A percentile compares a stretch with the other conserved stretches of the same genome.
Evolutionary conservation across 192 early-diverging fungal genomes (phyloP).

Genomic region (Mortierella antarctica): DNA sequence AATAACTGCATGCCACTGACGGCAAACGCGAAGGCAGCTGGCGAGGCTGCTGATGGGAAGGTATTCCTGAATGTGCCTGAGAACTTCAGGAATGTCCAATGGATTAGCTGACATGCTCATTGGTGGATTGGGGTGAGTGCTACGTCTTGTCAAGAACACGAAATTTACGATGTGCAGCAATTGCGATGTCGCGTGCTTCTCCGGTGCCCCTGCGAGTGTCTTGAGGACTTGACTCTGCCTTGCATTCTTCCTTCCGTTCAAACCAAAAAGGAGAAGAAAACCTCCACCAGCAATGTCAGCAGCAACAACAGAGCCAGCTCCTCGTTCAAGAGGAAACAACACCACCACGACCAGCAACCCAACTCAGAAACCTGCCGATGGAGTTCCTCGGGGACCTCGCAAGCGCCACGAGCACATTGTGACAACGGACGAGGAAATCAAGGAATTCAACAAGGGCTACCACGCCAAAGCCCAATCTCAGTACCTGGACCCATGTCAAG

Average conservation of each 20-base stretch:
- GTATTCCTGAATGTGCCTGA: no score
- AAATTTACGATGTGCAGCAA: no score
- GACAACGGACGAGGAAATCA: constrained; percentile 47
- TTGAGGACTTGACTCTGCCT: background rate
- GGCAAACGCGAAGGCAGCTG: no score
- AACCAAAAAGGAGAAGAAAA: background rate
- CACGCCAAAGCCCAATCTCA: constrained; percentile 61
- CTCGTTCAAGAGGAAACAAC: constrained; percentile 9
- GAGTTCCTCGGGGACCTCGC: constrained; percentile 10
- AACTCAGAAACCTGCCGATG: background rate
- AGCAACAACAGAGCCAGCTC: background rate
- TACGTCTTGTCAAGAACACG: no score
- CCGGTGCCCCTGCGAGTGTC: no score
- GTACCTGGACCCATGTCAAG: constrained; percentile 64
- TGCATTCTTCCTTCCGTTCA: background rate
- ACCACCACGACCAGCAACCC: constrained; percentile 5
- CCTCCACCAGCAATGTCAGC: constrained; percentile 5
- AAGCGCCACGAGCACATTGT: constrained; percentile 39
- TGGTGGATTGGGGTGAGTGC: no score
- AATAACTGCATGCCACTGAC: no score
- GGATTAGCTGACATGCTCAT: no score
- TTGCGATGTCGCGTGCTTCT: no score
- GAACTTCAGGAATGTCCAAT: no score
- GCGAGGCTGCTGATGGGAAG: no score
- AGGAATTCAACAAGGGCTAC: constrained; percentile 56